A percentile compares a stretch with the other conserved stretches of the same genome.
Conservation (phyloP, 2,329 filamentous ascomycete species). For the Xylaria sp. region DNA sequence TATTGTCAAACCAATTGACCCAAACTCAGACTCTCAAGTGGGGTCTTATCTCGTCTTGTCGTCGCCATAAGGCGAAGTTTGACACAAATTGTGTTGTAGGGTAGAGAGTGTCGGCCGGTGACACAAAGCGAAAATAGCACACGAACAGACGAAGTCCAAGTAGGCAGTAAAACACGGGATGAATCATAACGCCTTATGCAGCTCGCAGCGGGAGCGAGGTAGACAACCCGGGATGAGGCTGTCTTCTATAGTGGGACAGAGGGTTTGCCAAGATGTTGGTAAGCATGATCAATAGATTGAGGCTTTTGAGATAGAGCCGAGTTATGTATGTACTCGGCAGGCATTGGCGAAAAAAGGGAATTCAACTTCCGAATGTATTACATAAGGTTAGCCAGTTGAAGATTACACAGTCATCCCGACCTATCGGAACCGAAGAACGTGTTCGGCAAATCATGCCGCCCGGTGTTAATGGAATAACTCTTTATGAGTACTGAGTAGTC, state of each 20-base stretch:
- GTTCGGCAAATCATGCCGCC: conserved; percentile 8
- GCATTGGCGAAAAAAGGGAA: not conserved
- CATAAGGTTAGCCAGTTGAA: not conserved
- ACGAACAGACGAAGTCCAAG: not conserved
- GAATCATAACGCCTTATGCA: not conserved
- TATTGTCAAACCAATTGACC: conserved; percentile 1
- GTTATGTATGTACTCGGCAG: not conserved
- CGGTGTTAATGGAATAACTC: not conserved
- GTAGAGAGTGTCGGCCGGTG: not conserved
- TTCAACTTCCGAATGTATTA: not conserved
- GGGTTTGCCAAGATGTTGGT: not conserved
- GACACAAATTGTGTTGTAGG: conserved; percentile 13
- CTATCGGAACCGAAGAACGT: not conserved
- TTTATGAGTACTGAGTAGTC: not conserved
- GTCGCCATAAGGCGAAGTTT: not conserved
- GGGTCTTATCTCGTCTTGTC: not conserved
- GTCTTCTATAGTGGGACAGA: not conserved
- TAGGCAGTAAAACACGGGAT: conserved; percentile 7
- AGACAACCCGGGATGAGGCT: not conserved
- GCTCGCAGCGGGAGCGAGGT: not conserved
- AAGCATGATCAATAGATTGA: not conserved
- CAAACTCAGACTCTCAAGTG: conserved; percentile 1
- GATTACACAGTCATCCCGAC: not conserved
- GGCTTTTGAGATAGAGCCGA: not conserved
- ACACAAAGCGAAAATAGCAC: not conserved